A percentile compares a stretch with the other conserved stretches of the same genome.
Evolutionary conservation across 495 filamentous ascomycete species (phyloP).

Genomic region (Daldinia loculata): DNA sequence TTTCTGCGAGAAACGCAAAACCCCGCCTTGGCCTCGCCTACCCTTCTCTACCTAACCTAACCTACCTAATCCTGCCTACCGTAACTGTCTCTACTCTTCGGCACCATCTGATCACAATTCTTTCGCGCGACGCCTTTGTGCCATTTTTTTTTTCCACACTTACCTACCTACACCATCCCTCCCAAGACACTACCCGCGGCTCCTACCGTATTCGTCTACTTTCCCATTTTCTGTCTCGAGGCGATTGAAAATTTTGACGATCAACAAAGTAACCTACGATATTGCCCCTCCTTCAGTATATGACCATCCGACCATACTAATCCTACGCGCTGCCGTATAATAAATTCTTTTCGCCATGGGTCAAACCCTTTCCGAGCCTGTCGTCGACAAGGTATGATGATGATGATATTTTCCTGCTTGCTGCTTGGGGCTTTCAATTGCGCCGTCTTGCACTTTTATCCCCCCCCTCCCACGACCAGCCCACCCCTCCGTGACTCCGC

Average conservation of each 20-base stretch:
- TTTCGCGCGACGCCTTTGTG: slow-evolving; percentile 40
- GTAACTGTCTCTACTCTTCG: slow-evolving; percentile 2
- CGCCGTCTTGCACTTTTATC: slow-evolving; percentile 16
- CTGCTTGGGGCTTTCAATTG: slow-evolving; percentile 28
- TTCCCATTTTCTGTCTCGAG: slow-evolving; percentile 24
- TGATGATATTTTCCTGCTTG: slow-evolving; percentile 7
- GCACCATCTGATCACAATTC: slow-evolving; percentile 32
- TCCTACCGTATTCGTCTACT: slow-evolving; percentile 37
- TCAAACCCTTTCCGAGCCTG: slow-evolving; percentile 98
- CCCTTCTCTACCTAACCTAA: slow-evolving; percentile 24
- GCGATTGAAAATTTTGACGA: slow-evolving; percentile 42
- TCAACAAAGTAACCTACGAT: slow-evolving; percentile 33
- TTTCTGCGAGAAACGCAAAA: slow-evolving; percentile 25
- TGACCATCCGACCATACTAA: slow-evolving; percentile 25
- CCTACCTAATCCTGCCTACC: slow-evolving; percentile 30
- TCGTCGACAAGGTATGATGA: slow-evolving; percentile 92
- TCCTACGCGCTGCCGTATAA: slow-evolving; percentile 29
- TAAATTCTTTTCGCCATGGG: slow-evolving; percentile 70
- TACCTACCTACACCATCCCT: slow-evolving; percentile 42
- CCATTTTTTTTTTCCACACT: slow-evolving; percentile 39
- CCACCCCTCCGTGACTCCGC: slow-evolving; percentile 36
- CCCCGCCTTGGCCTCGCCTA: slow-evolving; percentile 34
- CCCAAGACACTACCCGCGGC: slow-evolving; percentile 37
- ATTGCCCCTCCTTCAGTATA: slow-evolving; percentile 35
- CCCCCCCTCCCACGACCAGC: slow-evolving; percentile 2